Evolutionary conservation across 495 filamentous ascomycete genomes (phyloP).

Genomic region (Hyaloscypha bicolor): DNA sequence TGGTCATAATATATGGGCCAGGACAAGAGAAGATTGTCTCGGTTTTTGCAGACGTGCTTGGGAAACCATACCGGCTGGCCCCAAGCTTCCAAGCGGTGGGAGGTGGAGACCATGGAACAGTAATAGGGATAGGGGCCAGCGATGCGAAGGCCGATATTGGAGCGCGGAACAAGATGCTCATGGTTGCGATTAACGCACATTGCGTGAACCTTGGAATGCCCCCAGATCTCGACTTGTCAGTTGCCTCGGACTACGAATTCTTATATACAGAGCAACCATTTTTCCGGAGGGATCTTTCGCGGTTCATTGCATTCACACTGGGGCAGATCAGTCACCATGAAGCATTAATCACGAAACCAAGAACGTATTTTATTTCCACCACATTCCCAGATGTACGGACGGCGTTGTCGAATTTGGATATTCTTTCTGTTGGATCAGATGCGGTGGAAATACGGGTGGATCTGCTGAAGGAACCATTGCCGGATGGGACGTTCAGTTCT

Average conservation of each 20-base stretch:
- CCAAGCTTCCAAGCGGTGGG: slow-evolving; percentile 53
- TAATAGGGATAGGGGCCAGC: slow-evolving; percentile 58
- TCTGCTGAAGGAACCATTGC: slow-evolving; percentile 71
- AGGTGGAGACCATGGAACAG: slow-evolving; percentile 38
- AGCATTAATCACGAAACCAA: slow-evolving; percentile 69
- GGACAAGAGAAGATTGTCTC: slow-evolving; percentile 67
- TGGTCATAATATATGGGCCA: slow-evolving; percentile 62
- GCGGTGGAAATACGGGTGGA: slow-evolving; percentile 84
- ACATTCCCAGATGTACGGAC: slow-evolving; percentile 85
- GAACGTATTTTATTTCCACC: slow-evolving; percentile 82
- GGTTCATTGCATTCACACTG: slow-evolving; percentile 75
- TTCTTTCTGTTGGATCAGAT: slow-evolving; percentile 81
- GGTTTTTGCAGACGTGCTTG: slow-evolving; percentile 67
- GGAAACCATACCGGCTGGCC: slow-evolving; percentile 63
- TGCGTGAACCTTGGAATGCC: slow-evolving; percentile 70
- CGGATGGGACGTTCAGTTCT: slow-evolving; percentile 52
- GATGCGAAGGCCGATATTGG: slow-evolving; percentile 56
- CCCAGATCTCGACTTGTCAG: slow-evolving; percentile 62
- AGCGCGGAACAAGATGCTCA: slow-evolving; percentile 48
- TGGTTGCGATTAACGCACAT: slow-evolving; percentile 71
- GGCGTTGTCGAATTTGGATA: slow-evolving; percentile 81
- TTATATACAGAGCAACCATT: slow-evolving; percentile 72
- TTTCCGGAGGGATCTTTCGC: slow-evolving; percentile 72
- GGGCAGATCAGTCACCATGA: slow-evolving; percentile 76
- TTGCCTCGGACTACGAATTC: slow-evolving; percentile 78